Evolutionary conservation across 108 stramenopile genomes (phyloP).

Genomic region (Cyclotella choctawhatcheeana): DNA sequence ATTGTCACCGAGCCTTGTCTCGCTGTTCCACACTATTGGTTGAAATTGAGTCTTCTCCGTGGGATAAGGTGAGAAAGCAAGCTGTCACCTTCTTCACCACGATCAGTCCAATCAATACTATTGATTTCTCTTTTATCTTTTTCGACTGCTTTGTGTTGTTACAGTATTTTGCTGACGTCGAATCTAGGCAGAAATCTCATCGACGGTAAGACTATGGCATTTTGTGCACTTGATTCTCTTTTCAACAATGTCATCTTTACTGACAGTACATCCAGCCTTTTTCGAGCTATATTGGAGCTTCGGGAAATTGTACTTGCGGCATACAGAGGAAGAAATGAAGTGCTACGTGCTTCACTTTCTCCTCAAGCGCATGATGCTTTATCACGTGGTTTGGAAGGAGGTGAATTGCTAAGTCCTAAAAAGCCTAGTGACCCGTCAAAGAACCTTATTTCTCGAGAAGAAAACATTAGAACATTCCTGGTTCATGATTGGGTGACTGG

Average conservation of each 20-base stretch:
- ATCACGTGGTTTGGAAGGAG: conserved; percentile 55
- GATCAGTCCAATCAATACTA: too few relatives aligned
- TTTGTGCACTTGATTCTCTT: neutral
- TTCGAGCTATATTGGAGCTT: conserved; percentile 65
- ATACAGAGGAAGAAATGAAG: conserved; percentile 63
- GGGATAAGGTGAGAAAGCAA: too few relatives aligned
- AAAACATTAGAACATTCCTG: conserved; percentile 56
- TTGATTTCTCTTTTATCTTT: too few relatives aligned
- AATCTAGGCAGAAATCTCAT: conserved; percentile 53
- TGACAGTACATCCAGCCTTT: conserved; percentile 35
- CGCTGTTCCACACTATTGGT: conserved; percentile 67
- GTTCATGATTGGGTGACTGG: conserved; percentile 60
- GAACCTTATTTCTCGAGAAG: conserved; percentile 53
- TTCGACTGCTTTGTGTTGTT: too few relatives aligned
- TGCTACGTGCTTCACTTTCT: conserved; percentile 62
- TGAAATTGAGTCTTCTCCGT: conserved; percentile 66
- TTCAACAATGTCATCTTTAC: neutral
- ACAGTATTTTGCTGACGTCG: conserved; percentile 63
- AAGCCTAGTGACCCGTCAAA: conserved; percentile 4
- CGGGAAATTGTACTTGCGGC: conserved; percentile 73
- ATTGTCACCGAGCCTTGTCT: conserved; percentile 74
- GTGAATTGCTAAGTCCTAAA: neutral
- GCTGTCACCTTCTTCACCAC: too few relatives aligned
- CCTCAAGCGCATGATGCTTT: conserved; percentile 61
- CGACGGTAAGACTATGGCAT: conserved; percentile 14